Percentiles rank a stretch among this genome's conserved stretches.
Conservation (phyloP, 2,329 filamentous ascomycete species). For the Diaporthe caulivora region DNA sequence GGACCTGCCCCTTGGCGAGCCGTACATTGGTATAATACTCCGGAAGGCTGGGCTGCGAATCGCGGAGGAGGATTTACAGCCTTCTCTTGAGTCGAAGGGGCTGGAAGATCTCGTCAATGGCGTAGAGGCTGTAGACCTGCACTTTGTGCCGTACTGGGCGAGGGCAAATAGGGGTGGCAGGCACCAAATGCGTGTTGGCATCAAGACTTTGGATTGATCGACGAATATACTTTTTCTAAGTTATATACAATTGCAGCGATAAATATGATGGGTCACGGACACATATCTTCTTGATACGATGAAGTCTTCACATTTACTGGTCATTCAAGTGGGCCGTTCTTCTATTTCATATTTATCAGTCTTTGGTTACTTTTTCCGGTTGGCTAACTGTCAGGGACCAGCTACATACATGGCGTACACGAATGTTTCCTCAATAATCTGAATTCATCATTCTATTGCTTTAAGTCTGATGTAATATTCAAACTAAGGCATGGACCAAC, state of each 20-base stretch:
- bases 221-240: not conserved
- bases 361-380: not conserved
- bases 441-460: no score
- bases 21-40: constrained; percentile 33
- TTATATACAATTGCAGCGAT: no score
- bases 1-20: constrained; percentile 45
- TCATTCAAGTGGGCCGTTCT: no score
- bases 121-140: constrained; percentile 48
- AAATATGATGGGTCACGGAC: no score
- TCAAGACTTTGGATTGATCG: constrained; percentile 31
- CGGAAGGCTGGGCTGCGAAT: constrained; percentile 26
- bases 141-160: constrained; percentile 67
- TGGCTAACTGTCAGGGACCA: no score
- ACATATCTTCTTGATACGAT: no score
- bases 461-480: not conserved
- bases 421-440: no score
- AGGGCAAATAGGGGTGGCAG: constrained; percentile 61
- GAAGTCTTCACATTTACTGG: no score
- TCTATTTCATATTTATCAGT: no score
- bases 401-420: no score
- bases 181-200: constrained; percentile 36
- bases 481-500: not conserved
- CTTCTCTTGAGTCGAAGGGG: constrained; percentile 42
- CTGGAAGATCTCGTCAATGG: constrained; percentile 39
- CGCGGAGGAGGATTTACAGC: not conserved